A percentile compares a stretch with the other conserved stretches of the same genome.
Conservation (phyloP, 2,329 filamentous ascomycete genomes). For the Venturia carpophila region DNA sequence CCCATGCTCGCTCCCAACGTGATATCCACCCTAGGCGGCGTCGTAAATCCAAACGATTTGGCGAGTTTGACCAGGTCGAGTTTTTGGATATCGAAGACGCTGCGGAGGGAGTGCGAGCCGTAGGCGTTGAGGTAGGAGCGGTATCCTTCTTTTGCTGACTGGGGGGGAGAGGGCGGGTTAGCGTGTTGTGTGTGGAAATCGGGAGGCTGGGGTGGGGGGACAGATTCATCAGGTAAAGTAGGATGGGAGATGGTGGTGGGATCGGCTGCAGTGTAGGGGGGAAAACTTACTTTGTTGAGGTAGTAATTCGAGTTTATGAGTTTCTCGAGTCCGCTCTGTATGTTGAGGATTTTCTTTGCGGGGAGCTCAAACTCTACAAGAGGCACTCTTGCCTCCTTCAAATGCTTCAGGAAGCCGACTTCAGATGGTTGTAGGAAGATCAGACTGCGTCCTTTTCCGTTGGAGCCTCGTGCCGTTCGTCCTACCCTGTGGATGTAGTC, state of each 20-base stretch:
- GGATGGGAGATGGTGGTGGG: not conserved
- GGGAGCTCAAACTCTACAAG: conserved; percentile 96
- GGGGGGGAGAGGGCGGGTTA: conserved; percentile 27
- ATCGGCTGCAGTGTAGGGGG: conserved; percentile 28
- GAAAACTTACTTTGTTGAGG: conserved; percentile 61
- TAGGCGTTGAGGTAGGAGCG: conserved; percentile 92
- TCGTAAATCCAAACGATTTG: conserved; percentile 73
- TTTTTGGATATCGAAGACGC: conserved; percentile 78
- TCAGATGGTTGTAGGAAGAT: conserved; percentile 92
- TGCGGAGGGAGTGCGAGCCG: conserved; percentile 72
- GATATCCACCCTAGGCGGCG: conserved; percentile 72
- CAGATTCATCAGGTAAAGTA: not conserved
- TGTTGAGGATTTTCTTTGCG: conserved; percentile 78
- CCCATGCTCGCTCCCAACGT: conserved; percentile 68
- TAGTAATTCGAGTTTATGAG: conserved; percentile 95
- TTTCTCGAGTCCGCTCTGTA: conserved; percentile 71
- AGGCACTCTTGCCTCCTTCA: conserved; percentile 86
- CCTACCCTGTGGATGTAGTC: conserved; percentile 86
- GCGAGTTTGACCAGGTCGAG: conserved; percentile 76
- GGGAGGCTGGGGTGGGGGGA: too few species aligned
- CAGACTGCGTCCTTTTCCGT: conserved; percentile 76
- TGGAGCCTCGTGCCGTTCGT: conserved; percentile 78
- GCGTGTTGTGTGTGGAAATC: not conserved
- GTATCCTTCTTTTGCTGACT: conserved; percentile 63
- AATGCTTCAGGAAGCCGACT: conserved; percentile 82